Base-by-base conservation (phyloP, 1,284 basidiomycete genomes). In the Cutaneotrichosporon dermatis region DNA sequence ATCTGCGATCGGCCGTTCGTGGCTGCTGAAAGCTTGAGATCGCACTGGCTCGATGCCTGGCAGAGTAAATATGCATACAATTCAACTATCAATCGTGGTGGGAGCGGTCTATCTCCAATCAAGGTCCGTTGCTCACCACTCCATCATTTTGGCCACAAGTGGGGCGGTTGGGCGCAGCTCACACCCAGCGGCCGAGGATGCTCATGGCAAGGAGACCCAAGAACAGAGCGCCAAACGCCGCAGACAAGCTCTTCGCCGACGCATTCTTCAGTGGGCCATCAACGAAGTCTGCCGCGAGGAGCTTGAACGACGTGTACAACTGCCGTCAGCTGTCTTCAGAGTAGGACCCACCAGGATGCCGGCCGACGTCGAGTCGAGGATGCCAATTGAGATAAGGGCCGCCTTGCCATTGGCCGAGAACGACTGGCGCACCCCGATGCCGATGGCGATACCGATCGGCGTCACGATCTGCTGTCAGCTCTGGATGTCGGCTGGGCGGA, bases 321-420 rank as follows among this genome's bases (percentile, higher is more conserved):
- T 67, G 49, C 12, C 4, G 34, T 37, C n/a, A 42, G 33, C 53
- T n/a, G 37, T 3, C 15, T 12, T 41, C n/a, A 6, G 11, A 15
- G 6, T 7, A 25, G 1, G 12, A n/a, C 53, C 36, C 15, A 55
- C 52, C 6, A 97, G 77, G 69, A 97, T 92, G 3, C 93, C 94
- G 0, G 90, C 84, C 57, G 89, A 92, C 46, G 91, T 77, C 6
- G 91, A 83, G 72, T 96, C 63, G 45, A 74, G 62, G 43, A 74
- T 68, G 13, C 72, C 72, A 36, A 74, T 66, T 4, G 71, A 64
- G 1, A 73, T 55, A 13, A 74, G 57, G 2, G 68, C 65, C 2
- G 71, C 63, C 41, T 61, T 67, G 12, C 72, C 70, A 53, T 72
- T 73, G 25, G 66, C 64, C 7, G 65, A 66, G 61, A 72, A 73